These are phyloP conservation scores for Hyaloscypha bicolor DNA, from an alignment of 495 filamentous ascomycete species.

Conservation along the genomic window DNA sequence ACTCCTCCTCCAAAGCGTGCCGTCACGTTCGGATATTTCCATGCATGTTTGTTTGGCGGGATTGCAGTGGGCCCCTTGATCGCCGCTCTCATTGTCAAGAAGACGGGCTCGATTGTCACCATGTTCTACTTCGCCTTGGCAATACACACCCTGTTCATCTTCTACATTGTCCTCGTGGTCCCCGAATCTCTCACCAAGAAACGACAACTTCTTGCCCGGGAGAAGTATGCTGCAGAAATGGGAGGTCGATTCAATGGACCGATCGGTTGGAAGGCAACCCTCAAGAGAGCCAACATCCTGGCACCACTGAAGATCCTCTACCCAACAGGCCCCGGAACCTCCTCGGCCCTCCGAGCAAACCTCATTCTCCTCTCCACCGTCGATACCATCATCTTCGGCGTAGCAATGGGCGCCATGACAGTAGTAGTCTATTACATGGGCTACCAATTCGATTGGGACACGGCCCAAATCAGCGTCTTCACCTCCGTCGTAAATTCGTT, in stretches of 20 bases:
- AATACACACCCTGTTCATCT: constrained; percentile 70
- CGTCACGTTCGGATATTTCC: constrained; percentile 87
- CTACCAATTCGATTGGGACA: constrained; percentile 79
- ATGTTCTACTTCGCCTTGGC: constrained; percentile 79
- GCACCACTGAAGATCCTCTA: constrained; percentile 77
- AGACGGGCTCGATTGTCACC: constrained; percentile 64
- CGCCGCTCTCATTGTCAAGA: constrained; percentile 73
- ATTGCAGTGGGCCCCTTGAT: constrained; percentile 82
- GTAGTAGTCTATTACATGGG: constrained; percentile 80
- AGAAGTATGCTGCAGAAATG: constrained; percentile 53
- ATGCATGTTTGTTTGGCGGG: constrained; percentile 84
- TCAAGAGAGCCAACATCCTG: constrained; percentile 56
- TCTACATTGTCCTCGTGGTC: constrained; percentile 66
- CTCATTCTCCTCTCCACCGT: constrained; percentile 76
- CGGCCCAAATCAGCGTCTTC: constrained; percentile 74
- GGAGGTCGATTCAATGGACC: constrained; percentile 15
- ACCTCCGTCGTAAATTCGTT: constrained; percentile 73
- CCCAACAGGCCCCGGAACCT: constrained; percentile 65
- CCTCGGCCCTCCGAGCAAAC: constrained; percentile 66
- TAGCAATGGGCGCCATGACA: constrained; percentile 78
- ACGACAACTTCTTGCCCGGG: constrained; percentile 66
- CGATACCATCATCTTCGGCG: constrained; percentile 76
- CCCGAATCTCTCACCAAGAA: constrained; percentile 80
- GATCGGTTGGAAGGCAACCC: constrained; percentile 13
- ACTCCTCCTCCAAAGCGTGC: constrained; percentile 75